Percentiles rank a stretch among this genome's conserved stretches.
Evolutionary conservation across 495 filamentous ascomycete genomes (phyloP).

Genomic region (Penicillium diatomitis): DNA sequence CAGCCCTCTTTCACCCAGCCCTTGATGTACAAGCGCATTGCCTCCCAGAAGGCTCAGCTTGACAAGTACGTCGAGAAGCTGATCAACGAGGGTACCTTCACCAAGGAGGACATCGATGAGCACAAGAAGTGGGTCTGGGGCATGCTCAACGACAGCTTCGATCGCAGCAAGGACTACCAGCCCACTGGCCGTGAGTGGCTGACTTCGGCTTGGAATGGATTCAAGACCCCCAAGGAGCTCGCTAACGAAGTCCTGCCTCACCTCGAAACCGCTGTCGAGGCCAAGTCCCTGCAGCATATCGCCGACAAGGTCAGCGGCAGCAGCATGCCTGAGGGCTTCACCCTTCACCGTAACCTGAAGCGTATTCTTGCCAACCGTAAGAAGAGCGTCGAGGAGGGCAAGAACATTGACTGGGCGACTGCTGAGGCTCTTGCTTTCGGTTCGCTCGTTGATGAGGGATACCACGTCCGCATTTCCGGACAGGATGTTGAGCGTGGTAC

Average conservation of each 20-base stretch:
- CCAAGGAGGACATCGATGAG: conserved; percentile 95
- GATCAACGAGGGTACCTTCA: conserved; percentile 83
- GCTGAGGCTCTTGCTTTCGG: conserved; percentile 96
- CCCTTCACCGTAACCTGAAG: conserved; percentile 87
- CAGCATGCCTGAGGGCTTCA: conserved; percentile 71
- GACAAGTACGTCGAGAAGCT: conserved; percentile 85
- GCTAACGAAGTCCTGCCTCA: conserved; percentile 92
- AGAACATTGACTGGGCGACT: conserved; percentile 95
- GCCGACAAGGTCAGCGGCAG: conserved; percentile 62
- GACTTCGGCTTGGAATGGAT: conserved; percentile 96
- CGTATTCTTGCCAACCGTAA: conserved; percentile 85
- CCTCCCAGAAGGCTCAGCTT: conserved; percentile 66
- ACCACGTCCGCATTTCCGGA: conserved; percentile 93
- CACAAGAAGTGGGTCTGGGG: conserved; percentile 99
- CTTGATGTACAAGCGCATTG: conserved; percentile 97
- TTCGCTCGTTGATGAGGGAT: conserved; percentile 78
- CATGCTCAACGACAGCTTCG: conserved; percentile 95
- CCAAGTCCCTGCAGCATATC: conserved; percentile 64
- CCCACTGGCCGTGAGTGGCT: conserved; percentile 96
- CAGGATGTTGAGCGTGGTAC: conserved; percentile 99
- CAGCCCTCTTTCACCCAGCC: conserved; percentile 99
- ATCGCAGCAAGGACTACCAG: conserved; percentile 94
- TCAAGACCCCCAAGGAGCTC: conserved; percentile 97
- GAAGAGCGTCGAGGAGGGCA: conserved; percentile 87
- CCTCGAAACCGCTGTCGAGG: conserved; percentile 71